Base-by-base conservation (phyloP, 108 stramenopile species). In the Nitzschia sp. region DNA sequence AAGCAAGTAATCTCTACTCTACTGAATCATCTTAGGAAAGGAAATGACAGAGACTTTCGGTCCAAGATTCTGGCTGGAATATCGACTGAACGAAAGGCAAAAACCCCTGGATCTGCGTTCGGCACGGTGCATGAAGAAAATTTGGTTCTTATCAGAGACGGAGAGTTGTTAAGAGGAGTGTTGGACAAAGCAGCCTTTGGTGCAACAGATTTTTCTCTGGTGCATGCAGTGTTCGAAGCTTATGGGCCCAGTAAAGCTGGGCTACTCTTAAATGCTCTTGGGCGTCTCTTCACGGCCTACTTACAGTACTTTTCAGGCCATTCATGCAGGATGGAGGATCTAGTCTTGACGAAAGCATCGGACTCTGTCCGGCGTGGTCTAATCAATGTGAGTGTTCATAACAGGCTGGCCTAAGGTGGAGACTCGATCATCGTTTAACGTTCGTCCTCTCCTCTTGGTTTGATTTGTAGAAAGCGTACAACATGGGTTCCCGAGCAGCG, bases 141-240 rank as follows among this genome's bases (percentile, higher is more conserved):
- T 70, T 50, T 81, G 23, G 96, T 98, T 4, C 60, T 97, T 5
- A 84, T 99, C 38, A 82, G 97, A 8, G 88, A 95, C 38, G 96
- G 98, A 13, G 96, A 96, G 63, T 64, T 99, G 52, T 60, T 98
- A 29, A 74, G 90, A 41, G 99, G 99, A 27, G 94, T 99, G 2
- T 76, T 99, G 56, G 99, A 99, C 75, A 99, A 99, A 79, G 85
- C 88, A 22, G 93, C 97, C 2, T 97, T 99, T 77, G 98, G 99
- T 11, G 85, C 96, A 29, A 84, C 92, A 3, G 98, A 92, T 19
- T 91, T 93, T 75, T 93, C 88, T 9, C 71, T 99, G 1, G 96
- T 98, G 0, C 99, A 99, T 83, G 93, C 95, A 34, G 91, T 99
- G 3, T 97, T 93, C 61, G 98, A 98, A 80, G 84, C 96, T 8